These are phyloP conservation scores for Phytophthora pini DNA, from an alignment of 352 stramenopile genomes.

Conservation along the genomic window DNA sequence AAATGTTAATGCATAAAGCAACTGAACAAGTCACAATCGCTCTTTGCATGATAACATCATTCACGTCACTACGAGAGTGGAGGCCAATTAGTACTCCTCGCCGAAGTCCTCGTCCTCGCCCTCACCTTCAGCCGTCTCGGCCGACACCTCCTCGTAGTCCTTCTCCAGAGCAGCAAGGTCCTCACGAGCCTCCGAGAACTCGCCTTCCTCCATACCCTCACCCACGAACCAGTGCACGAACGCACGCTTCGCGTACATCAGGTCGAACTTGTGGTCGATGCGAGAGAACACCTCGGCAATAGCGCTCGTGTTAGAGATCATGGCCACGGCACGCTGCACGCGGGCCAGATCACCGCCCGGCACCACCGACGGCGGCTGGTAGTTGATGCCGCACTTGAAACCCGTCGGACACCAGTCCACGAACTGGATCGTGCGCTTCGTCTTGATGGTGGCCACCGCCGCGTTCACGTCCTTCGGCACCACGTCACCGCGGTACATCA, in stretches of 20 bases:
- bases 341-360: slow-evolving; percentile 96
- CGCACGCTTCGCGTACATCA: slow-evolving; percentile 69
- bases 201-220: slow-evolving; percentile 99
- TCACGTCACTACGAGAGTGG: background rate
- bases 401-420: slow-evolving; percentile 99
- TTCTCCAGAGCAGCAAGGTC: slow-evolving; percentile 84
- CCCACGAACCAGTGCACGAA: slow-evolving; percentile 99
- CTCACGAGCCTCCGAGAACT: slow-evolving; percentile 99
- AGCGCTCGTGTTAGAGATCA: slow-evolving; percentile 99
- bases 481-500: slow-evolving; percentile 98
- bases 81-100: slow-evolving; percentile 83
- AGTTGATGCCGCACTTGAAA: slow-evolving; percentile 95
- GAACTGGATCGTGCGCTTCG: slow-evolving; percentile 99
- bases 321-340: slow-evolving; percentile 98
- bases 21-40: background rate
- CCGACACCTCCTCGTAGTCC: slow-evolving; percentile 99
- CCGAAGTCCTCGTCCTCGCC: slow-evolving; percentile 95
- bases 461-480: slow-evolving; percentile 97
- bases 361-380: slow-evolving; percentile 92
- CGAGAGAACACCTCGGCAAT: slow-evolving; percentile 87
- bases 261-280: slow-evolving; percentile 40
- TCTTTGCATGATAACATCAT: background rate
- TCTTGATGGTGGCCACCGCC: slow-evolving; percentile 99
- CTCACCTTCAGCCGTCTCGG: slow-evolving; percentile 97
- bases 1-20: background rate